phyloP scores from a whole-genome alignment of 2,329 filamentous ascomycete genomes.

The Fusarium ramigenum region DNA sequence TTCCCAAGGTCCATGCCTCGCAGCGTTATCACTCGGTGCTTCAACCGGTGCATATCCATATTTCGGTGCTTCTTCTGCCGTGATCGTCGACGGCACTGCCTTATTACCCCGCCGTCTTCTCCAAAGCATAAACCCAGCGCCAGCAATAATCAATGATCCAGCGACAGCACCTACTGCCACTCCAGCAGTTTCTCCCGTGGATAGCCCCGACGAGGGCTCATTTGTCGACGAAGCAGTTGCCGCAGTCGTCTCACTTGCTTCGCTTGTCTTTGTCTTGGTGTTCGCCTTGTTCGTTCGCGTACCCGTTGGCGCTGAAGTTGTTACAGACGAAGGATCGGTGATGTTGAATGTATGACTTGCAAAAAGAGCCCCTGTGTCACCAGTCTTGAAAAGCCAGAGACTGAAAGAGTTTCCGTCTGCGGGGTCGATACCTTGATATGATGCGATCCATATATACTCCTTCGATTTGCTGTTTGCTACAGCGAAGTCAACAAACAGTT shows the following conservation, averaged over 20 bases:
- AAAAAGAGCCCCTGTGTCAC: neutral
- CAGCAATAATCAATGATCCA: neutral
- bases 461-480: slow-evolving; percentile 6
- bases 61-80: neutral
- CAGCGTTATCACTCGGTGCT: neutral
- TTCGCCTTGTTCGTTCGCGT: neutral
- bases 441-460: slow-evolving; percentile 2
- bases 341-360: slow-evolving; percentile 7
- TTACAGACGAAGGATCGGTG: neutral
- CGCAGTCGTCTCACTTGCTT: neutral
- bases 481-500: neutral
- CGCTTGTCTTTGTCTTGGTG: neutral
- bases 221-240: neutral
- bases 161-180: neutral
- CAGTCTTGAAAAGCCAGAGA: slow-evolving; percentile 2
- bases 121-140: neutral
- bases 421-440: slow-evolving; percentile 5
- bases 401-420: neutral
- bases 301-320: neutral
- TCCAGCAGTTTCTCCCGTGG: neutral
- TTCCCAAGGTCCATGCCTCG: neutral
- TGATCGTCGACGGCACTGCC: fast-evolving
- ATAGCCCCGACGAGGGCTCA: neutral
- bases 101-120: neutral
- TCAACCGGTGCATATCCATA: neutral